Base-by-base conservation (phyloP, 75 land plant genomes). In the Azolla pinnata region DNA sequence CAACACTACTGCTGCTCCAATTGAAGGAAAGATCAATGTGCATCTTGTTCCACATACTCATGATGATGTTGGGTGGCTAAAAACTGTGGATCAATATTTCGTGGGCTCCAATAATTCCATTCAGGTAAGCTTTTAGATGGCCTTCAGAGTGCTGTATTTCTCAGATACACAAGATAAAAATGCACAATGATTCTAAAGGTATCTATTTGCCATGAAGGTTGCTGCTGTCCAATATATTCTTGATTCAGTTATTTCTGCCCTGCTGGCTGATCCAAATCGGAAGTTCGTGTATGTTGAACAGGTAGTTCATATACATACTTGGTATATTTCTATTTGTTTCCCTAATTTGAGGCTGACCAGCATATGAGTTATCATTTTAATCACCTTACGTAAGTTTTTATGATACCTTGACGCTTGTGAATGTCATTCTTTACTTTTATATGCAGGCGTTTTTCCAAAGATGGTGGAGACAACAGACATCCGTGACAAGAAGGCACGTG, bases 381-480 rank as follows among this genome's bases (percentile, higher is more conserved):
- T 4, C 52, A 49, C 12, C 40, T 5, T 35, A 35, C 12, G 40
- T 35, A 35, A 5, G 40, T 5, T 12, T 35, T 35, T 35, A 5
- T 5, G 5, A 35, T 35, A 12, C 12, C 12, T 12, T 35, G 40
- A 12, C 40, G 12, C 12, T 35, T 35, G 5, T 27, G 29, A n/a
- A n/a, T n/a, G n/a, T n/a, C n/a, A n/a, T n/a, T n/a, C 28, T 67
- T 19, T 54, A 29, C 18, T 44, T 26, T 61, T 29, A n/a, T 26
- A n/a, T 66, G 20, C 73, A 93, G 98, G 98, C 98, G n/a, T 93
- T 93, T 71, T 89, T 93, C 78, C 87, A 89, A 70, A 70, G 98
- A 4, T 93, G 98, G 98, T 89, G 98, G 98, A 83, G 84, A 55
- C 67, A 83, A 38, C 98, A 93, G 72, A 81, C 77, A 29, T 55